Conservation (phyloP, 441 rosid species). For the Erodium texanum region DNA sequence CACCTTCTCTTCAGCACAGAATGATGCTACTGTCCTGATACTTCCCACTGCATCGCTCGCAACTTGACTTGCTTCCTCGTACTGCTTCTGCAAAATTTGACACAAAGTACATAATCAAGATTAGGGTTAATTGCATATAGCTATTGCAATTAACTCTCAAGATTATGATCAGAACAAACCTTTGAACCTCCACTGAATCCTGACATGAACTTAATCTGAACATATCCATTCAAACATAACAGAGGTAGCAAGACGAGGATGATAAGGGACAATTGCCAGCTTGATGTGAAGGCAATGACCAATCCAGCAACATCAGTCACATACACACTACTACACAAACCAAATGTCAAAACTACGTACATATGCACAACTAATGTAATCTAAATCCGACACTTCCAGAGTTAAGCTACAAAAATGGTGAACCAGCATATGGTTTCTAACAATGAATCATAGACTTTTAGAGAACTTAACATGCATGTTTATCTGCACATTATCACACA, state of each 20-base stretch:
- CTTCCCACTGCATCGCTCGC: conserved; percentile 78
- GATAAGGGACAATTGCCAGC: conserved; percentile 51
- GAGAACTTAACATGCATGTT: no score
- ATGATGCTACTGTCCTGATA: conserved; percentile 82
- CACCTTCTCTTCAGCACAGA: conserved; percentile 72
- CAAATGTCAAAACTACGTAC: no score
- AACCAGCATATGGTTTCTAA: no score
- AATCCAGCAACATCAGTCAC: conserved; percentile 43
- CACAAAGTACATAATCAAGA: no score
- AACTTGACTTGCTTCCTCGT: conserved; percentile 78
- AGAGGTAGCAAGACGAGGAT: conserved; percentile 43
- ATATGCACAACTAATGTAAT: no score
- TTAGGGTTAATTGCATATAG: no score
- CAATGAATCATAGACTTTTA: no score
- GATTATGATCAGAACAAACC: conserved; percentile 23
- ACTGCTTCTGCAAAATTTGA: conserved; percentile 40
- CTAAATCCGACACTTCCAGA: no score
- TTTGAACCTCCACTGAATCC: conserved; percentile 69
- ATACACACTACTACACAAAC: no score
- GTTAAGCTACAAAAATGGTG: no score
- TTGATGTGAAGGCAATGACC: conserved; percentile 49
- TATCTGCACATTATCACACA: no score
- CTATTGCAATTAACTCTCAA: no score
- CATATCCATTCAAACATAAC: conserved; percentile 34
- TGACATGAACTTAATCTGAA: conserved; percentile 37